Base-by-base conservation (phyloP, 148 eudicot genomes). In the Arbutus unedo region DNA sequence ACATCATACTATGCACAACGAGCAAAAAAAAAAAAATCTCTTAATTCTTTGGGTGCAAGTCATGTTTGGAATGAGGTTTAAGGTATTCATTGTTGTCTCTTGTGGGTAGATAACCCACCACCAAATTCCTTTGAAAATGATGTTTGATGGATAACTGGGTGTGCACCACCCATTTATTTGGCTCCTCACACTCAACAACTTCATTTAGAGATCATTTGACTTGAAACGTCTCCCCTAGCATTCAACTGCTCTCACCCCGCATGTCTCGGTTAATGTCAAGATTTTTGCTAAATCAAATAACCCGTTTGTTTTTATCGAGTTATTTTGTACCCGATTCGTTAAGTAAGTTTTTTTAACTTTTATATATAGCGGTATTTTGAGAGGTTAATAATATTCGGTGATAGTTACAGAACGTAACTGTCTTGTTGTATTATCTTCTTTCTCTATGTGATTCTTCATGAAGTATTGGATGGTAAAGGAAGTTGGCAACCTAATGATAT, bases 31-130 rank as follows among this genome's bases (percentile, higher is more conserved):
- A n/a, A n/a, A 31, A 31, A 31, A 1, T 31, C 1, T 31, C 38
- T 31, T 31, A 31, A 31, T 31, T 25, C 70, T 41, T 43, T 4
- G 4, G 1, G 23, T 13, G 64, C 60, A 77, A 51, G 79, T 25
- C 47, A 54, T 31, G n/a, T 31, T 51, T 53, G 45, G 5, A 23
- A 25, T 50, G 64, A 76, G 60, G 53, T 25, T 76, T 21, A 16
- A 53, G 64, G 14, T 2, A 18, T 54, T 54, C n/a, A 31, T 47
- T 21, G 55, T 57, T 57, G 50, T 77, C 80, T 31, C 50, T 43
- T 78, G 50, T 59, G 68, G 80, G 68, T 57, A 57, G 81, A 62
- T 60, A 79, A 55, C 81, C 56, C 81, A 78, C 70, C 53, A 59
- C 72, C 43, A 21, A 6, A 60, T 47, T 62, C 56, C 43, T 79